Conservation (phyloP, 2,329 filamentous ascomycete genomes). For the Fusarium proliferatum region DNA sequence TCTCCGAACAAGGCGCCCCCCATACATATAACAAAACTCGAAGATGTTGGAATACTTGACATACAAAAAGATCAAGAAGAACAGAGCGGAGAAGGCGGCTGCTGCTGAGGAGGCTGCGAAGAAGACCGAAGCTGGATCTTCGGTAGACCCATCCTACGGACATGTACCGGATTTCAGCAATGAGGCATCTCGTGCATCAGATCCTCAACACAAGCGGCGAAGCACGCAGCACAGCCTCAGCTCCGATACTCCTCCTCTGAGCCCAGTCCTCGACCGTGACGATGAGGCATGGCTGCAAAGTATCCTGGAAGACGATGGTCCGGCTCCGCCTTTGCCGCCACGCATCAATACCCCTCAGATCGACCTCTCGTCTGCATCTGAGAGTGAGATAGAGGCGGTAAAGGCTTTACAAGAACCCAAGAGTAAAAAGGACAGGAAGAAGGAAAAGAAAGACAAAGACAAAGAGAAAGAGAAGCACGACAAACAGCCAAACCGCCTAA, state of each 20-base stretch:
- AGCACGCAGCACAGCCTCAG: slow-evolving; percentile 43
- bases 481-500: slow-evolving; percentile 52
- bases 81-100: slow-evolving; percentile 61
- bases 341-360: slow-evolving; percentile 63
- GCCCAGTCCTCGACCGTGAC: slow-evolving; percentile 64
- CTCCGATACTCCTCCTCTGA: slow-evolving; percentile 40
- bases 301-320: slow-evolving; percentile 58
- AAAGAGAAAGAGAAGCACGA: slow-evolving; percentile 49
- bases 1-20: not conserved
- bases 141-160: slow-evolving; percentile 22
- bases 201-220: slow-evolving; percentile 13
- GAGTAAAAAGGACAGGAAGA: slow-evolving; percentile 47
- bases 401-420: slow-evolving; percentile 46
- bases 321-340: slow-evolving; percentile 67
- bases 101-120: slow-evolving; percentile 42
- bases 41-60: slow-evolving; percentile 72
- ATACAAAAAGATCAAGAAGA: slow-evolving; percentile 72
- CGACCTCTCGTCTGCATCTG: slow-evolving; percentile 47
- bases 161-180: slow-evolving; percentile 29
- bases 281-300: slow-evolving; percentile 69
- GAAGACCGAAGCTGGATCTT: slow-evolving; percentile 21
- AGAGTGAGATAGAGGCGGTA: slow-evolving; percentile 43
- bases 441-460: slow-evolving; percentile 49
- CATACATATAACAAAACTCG: slow-evolving; percentile 6
- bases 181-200: slow-evolving; percentile 20